Evolutionary conservation across 768 basidiomycete genomes (phyloP), one percentile per base, ranked within the genome.

Genomic region (Nidula microcarpa): DNA sequence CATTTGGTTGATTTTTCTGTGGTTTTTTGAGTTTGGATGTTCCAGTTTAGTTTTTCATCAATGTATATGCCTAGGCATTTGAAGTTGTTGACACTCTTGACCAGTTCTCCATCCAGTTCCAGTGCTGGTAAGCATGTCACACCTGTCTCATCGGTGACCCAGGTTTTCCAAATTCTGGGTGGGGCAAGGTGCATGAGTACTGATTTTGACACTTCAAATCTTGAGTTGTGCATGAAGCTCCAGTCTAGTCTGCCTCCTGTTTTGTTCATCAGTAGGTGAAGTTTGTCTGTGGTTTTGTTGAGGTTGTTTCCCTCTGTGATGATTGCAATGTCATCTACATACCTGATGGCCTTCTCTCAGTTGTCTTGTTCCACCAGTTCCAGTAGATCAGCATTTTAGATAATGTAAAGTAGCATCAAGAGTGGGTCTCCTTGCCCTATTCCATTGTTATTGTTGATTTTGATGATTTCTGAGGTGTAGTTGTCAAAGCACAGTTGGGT

Each of bases 201-300:
- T 0, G 65, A 51, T 57, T 75, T 75, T 30, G 55, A 51, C 1
- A 69, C 52, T 48, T 70, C 67, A 47, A 68, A 73, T 18, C 50
- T 51, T 0, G 63, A 71, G 59, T 69, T 66, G 54, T 70, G 70
- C 0, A 44, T 35, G 0, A 9, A 1, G 1, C 59, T 53, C 69
- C 71, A 72, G 0, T 65, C 48, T 8, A 62, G 56, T 9, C 52
- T 64, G 0, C 68, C 69, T 0, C 41, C 58, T 3, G 17, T 5
- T 9, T 52, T 34, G 3, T 62, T 51, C 43, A 76, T 64, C 55
- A 75, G 64, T 33, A 58, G 30, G 3, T 39, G 5, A 0, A 76
- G 53, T 0, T 18, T 66, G 0, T 6, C 1, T 30, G 67, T 64
- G 0, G 67, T 65, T 1, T 65, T 61, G 0, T 43, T 16, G 0